Conservation (phyloP, 176 grass and related monocot genomes). For the Oryza brachyantha region DNA sequence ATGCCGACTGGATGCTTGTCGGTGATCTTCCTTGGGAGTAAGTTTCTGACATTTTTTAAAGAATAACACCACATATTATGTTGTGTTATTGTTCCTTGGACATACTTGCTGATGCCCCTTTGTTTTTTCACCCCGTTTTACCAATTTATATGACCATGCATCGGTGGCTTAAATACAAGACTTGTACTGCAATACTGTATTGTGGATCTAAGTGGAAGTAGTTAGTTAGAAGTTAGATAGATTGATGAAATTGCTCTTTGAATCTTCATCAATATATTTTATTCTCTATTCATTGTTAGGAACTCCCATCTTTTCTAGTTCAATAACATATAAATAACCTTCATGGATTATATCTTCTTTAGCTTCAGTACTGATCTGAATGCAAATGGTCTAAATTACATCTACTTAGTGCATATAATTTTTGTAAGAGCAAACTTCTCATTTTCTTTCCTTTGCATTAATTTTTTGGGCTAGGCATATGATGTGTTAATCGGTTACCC, state of each 20-base stretch:
- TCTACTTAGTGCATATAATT: neutral
- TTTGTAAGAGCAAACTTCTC: neutral
- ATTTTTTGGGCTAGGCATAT: neutral
- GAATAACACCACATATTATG: neutral
- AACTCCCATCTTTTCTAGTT: neutral
- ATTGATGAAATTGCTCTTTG: neutral
- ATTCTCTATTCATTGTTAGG: neutral
- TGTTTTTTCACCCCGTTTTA: neutral
- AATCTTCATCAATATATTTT: neutral
- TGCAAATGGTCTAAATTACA: neutral
- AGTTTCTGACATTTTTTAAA: slow-evolving; percentile 20
- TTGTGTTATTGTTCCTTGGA: neutral
- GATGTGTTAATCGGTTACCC: neutral
- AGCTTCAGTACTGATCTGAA: neutral
- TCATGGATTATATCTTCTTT: neutral
- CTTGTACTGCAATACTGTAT: neutral
- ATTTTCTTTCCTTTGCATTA: neutral
- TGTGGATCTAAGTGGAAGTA: neutral
- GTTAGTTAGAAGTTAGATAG: neutral
- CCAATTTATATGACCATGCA: neutral
- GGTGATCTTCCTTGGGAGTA: slow-evolving; percentile 84
- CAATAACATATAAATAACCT: neutral
- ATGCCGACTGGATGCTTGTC: slow-evolving; percentile 81
- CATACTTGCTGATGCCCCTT: neutral
- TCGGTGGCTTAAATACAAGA: neutral